These are phyloP conservation scores for Penstemon eatonii DNA, from an alignment of 257 asterid genomes.

Conservation along the genomic window DNA sequence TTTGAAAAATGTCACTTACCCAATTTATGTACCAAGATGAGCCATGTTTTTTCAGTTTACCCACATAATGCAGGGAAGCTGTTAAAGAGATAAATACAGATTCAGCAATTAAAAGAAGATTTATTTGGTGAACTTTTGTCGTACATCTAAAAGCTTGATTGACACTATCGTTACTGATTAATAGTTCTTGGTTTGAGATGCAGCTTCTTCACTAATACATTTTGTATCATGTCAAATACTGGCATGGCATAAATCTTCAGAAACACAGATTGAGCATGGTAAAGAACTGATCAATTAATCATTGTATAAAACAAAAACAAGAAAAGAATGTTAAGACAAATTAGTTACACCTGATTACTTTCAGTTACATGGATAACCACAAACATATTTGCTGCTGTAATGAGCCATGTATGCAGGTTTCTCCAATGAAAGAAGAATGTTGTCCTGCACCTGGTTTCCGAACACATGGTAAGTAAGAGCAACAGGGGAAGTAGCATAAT, in stretches of 20 bases:
- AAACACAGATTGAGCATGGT: neutral
- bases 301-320: neutral
- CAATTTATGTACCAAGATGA: slow-evolving; percentile 64
- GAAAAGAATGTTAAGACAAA: too few species aligned
- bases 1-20: slow-evolving; percentile 34
- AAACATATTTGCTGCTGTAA: slow-evolving; percentile 87
- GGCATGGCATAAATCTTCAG: slow-evolving; percentile 88
- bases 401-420: slow-evolving; percentile 70
- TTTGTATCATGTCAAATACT: slow-evolving; percentile 88
- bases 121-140: too few species aligned
- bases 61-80: slow-evolving; percentile 90
- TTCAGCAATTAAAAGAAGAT: too few species aligned
- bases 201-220: slow-evolving; percentile 69
- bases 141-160: too few species aligned
- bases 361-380: slow-evolving; percentile 91
- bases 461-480: slow-evolving; percentile 69
- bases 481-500: slow-evolving; percentile 84
- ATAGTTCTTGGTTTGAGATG: slow-evolving; percentile 48
- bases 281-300: neutral
- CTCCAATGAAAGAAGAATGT: slow-evolving; percentile 54
- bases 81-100: slow-evolving; percentile 13
- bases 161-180: too few species aligned
- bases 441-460: slow-evolving; percentile 60
- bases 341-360: slow-evolving; percentile 72
- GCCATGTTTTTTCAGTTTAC: slow-evolving; percentile 60